Evolutionary conservation across 2,329 filamentous ascomycete genomes (phyloP).

Genomic region (Cordyceps javanica): DNA sequence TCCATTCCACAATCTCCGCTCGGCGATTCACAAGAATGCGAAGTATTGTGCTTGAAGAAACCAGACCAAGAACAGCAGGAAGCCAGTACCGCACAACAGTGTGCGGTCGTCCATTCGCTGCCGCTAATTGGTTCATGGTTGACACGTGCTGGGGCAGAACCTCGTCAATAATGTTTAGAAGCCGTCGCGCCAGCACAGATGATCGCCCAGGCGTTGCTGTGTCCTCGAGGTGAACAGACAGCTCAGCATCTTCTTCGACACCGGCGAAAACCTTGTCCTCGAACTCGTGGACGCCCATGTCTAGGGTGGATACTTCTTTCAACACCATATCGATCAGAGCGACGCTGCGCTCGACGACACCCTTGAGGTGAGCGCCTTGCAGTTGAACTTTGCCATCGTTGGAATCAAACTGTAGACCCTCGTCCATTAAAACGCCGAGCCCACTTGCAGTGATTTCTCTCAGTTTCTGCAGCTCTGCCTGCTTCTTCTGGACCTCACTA

Average conservation of each 20-base stretch:
- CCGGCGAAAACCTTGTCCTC: conserved; percentile 60
- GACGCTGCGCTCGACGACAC: conserved; percentile 72
- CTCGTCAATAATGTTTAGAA: conserved; percentile 62
- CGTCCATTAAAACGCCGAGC: conserved; percentile 79
- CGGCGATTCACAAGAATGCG: conserved; percentile 68
- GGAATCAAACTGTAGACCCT: conserved; percentile 65
- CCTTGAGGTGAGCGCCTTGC: conserved; percentile 54
- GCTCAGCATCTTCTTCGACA: conserved; percentile 54
- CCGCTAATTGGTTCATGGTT: conserved; percentile 49
- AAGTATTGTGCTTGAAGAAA: conserved; percentile 84
- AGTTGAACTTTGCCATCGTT: conserved; percentile 52
- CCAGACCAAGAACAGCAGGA: conserved; percentile 60
- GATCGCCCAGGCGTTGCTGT: conserved; percentile 41
- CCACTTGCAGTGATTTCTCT: conserved; percentile 79
- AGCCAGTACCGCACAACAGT: conserved; percentile 82
- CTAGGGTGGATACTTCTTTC: conserved; percentile 59
- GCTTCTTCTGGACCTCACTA: conserved; percentile 69
- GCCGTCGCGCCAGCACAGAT: conserved; percentile 57
- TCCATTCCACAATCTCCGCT: conserved; percentile 74
- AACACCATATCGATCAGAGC: conserved; percentile 82
- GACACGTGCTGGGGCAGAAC: conserved; percentile 62
- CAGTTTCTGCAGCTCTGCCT: conserved; percentile 62
- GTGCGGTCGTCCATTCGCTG: conserved; percentile 68
- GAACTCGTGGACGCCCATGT: conserved; percentile 56
- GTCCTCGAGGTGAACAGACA: conserved; percentile 47